Conservation (phyloP, 176 grass and related monocot species). For the Lolium rigidum region DNA sequence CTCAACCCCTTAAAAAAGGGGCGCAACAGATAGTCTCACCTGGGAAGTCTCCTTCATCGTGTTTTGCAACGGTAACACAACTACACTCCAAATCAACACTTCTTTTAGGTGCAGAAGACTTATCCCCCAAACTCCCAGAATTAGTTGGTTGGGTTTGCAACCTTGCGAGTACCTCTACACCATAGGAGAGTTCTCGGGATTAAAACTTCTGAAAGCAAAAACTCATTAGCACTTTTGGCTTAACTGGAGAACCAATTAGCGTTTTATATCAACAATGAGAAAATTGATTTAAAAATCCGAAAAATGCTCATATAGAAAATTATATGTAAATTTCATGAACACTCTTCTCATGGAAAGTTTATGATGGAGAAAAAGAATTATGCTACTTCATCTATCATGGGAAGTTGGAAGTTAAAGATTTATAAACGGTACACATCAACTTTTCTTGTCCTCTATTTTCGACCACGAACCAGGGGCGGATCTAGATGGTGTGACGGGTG, state of each 20-base stretch:
- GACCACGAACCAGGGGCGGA: background rate
- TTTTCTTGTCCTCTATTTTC: background rate
- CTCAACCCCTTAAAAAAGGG: too few relatives aligned
- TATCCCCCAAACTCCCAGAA: background rate
- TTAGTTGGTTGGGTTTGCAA: background rate
- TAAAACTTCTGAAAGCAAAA: constrained; percentile 20
- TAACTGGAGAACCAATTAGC: background rate
- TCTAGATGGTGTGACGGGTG: background rate
- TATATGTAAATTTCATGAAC: background rate
- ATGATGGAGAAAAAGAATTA: background rate
- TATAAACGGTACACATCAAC: background rate
- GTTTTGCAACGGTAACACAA: background rate
- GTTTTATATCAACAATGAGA: background rate
- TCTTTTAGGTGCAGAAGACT: background rate
- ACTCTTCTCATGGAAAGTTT: background rate
- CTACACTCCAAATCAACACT: background rate
- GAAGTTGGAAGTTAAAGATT: background rate
- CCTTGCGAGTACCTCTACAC: background rate
- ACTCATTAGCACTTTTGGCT: background rate
- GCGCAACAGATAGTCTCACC: constrained; percentile 41
- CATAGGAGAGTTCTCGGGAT: background rate
- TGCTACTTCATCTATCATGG: background rate
- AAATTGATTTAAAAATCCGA: background rate
- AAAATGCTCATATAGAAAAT: background rate
- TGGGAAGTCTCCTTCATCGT: constrained; percentile 41